phyloP scores from a whole-genome alignment of 306 rosid species.

The Trichosanthes cucumerina region DNA sequence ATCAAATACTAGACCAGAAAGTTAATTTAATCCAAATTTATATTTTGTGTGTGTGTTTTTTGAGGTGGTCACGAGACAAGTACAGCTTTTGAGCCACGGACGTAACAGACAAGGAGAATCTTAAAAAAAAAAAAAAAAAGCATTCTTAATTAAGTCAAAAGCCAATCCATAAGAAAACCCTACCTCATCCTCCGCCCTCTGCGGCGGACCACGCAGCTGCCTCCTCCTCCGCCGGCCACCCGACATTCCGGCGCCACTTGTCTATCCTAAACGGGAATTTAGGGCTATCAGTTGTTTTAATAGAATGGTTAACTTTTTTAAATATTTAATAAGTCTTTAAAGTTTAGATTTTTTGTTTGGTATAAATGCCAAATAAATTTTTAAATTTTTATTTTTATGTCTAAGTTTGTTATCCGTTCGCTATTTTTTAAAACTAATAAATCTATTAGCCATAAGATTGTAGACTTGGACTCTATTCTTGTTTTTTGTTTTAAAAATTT shows the following conservation, averaged over 20 bases:
- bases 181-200: neutral
- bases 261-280: neutral
- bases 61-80: slow-evolving; percentile 1
- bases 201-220: neutral
- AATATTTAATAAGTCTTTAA: too few species aligned
- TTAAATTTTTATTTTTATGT: too few species aligned
- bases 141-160: neutral
- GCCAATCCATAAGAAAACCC: neutral
- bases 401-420: too few species aligned
- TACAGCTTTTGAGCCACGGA: slow-evolving; percentile 6
- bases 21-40: neutral
- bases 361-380: too few species aligned
- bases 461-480: too few species aligned
- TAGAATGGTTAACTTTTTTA: too few species aligned
- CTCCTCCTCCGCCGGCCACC: neutral
- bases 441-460: too few species aligned
- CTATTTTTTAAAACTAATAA: too few species aligned
- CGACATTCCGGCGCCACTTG: neutral
- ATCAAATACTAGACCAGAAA: neutral
- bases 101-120: slow-evolving; percentile 4
- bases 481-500: too few species aligned
- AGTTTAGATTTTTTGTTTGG: too few species aligned
- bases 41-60: neutral
- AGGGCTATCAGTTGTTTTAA: neutral
- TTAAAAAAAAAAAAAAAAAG: neutral